Base-by-base conservation (phyloP, 169 alveolate species). In the Theileria annulata region DNA sequence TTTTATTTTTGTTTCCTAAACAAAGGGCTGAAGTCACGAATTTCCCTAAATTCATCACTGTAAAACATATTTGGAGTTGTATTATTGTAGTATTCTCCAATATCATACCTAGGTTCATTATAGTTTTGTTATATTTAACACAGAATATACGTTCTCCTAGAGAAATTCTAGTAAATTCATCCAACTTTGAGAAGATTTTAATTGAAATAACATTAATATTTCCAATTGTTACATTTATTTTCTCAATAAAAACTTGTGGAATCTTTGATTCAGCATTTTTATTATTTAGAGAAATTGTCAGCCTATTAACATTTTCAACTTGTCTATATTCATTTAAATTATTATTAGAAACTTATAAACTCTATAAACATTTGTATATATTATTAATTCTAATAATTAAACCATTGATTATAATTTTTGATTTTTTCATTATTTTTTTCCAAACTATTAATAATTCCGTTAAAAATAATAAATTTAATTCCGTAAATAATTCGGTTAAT, bases 61-160 rank as follows among this genome's bases (percentile, higher is more conserved):
- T 28, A 10, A 59, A 28, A 28, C 33, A 59, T 17, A 10, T 42
- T 42, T 42, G 51, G 51, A 10, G 51, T 42, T 42, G 4, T 42
- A 17, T 23, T 13, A 9, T 13, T 8, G 47, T 19, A 1, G 1
- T 68, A 15, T 35, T 68, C 15, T 25, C 59, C 58, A 28, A 42
- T 19, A 21, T 72, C 9, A 2, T 6, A 23, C 79, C 79, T 2
- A 13, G 79, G 71, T n/a, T 72, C 5, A 1, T 30, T 9, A 27
- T 72, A 47, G 79, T 72, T 15, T 23, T 72, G 10, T 19, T 51
- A 21, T 42, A 42, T 30, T 71, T 33, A 69, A 10, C 71, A 15
- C n/a, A 5, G 25, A 23, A 54, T 15, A 69, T 82, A 42, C 54
- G 89, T 25, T 49, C 89, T 6, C 89, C 89, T 2, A 47, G 89